Evolutionary conservation across 768 basidiomycete genomes (phyloP), one percentile per base, ranked within the genome.

Genomic region (Tephrocybe sp.): DNA sequence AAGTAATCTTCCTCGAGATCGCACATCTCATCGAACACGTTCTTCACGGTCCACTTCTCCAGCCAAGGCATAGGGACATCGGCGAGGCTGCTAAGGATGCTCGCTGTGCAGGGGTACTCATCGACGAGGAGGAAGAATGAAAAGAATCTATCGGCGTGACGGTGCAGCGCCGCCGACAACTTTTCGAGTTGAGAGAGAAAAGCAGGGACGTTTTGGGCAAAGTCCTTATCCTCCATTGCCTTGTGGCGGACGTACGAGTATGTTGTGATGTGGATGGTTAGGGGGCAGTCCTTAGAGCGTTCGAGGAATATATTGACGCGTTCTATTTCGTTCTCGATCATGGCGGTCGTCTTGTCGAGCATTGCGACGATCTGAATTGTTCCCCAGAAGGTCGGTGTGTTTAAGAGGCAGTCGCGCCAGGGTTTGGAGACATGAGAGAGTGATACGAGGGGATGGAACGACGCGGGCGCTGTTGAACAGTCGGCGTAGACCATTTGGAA

Each of bases 121-220:
- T 57, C 52, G 14, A 53, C 42, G 2, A 21, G 30, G 1, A 57
- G 18, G 10, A 10, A 45, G 15, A 57, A 37, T 21, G n/a, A 30
- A 23, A 32, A 40, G 30, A 57, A 46, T 4, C 56, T 39, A 12
- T 46, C 26, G 4, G 45, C 34, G 32, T 54, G 45, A 9, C 42
- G 34, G 0, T 8, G 26, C 3, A 57, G 25, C 25, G 10, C 11
- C 7, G 26, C 4, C 3, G 37, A 38, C 15, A 52, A 40, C 17
- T 28, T n/a, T 23, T 9, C 9, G 36, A 48, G 8, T 1, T 15
- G 24, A 8, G 6, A 10, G 6, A 17, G 20, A 17, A 46, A 46
- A 1, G 23, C 14, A 24, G 45, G 33, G 33, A 46, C 20, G 21
- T 23, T 26, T 8, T 14, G 3, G 10, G 10, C 8, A 15, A 9